phyloP scores from a whole-genome alignment of 2,329 filamentous ascomycete genomes.

The Rugonectria rugulosa region DNA sequence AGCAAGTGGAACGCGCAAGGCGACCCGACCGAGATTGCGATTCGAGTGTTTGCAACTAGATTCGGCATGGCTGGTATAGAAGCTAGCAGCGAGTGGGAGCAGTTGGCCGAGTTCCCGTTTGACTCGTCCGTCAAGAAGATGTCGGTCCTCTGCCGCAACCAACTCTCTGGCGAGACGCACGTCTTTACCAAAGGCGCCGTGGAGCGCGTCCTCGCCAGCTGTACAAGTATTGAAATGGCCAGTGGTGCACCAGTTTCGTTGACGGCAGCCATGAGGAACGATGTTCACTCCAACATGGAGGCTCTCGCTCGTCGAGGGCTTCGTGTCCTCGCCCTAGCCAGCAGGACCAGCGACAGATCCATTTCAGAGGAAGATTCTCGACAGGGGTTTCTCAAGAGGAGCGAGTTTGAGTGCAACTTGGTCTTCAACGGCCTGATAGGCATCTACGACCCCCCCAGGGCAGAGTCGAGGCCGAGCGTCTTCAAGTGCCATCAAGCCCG shows the following conservation, averaged over 20 bases:
- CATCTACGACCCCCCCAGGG: conserved; percentile 76
- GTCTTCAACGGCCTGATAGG: conserved; percentile 74
- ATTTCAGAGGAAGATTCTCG: conserved; percentile 48
- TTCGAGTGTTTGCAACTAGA: conserved; percentile 75
- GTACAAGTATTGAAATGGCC: conserved; percentile 58
- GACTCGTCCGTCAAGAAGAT: conserved; percentile 80
- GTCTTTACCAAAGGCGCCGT: conserved; percentile 74
- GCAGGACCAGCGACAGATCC: conserved; percentile 50
- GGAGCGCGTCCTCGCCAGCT: conserved; percentile 71
- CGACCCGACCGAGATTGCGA: conserved; percentile 73
- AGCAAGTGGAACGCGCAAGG: conserved; percentile 68
- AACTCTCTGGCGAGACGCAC: conserved; percentile 49
- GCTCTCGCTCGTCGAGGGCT: conserved; percentile 70
- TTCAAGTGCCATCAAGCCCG: conserved; percentile 66
- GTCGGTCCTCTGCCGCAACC: conserved; percentile 70
- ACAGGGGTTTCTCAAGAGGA: conserved; percentile 52
- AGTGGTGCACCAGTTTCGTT: conserved; percentile 53
- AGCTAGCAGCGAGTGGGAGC: conserved; percentile 53
- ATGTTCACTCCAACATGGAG: conserved; percentile 74
- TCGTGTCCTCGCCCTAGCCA: conserved; percentile 72
- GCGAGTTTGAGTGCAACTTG: conserved; percentile 66
- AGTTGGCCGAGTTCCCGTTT: conserved; percentile 75
- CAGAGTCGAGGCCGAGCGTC: conserved; percentile 69
- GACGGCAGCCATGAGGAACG: conserved; percentile 59
- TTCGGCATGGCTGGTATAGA: conserved; percentile 57